A percentile compares a stretch with the other conserved stretches of the same genome.
Evolutionary conservation across 2,329 filamentous ascomycete genomes (phyloP).

Genomic region (Cryphonectria carpinicola): DNA sequence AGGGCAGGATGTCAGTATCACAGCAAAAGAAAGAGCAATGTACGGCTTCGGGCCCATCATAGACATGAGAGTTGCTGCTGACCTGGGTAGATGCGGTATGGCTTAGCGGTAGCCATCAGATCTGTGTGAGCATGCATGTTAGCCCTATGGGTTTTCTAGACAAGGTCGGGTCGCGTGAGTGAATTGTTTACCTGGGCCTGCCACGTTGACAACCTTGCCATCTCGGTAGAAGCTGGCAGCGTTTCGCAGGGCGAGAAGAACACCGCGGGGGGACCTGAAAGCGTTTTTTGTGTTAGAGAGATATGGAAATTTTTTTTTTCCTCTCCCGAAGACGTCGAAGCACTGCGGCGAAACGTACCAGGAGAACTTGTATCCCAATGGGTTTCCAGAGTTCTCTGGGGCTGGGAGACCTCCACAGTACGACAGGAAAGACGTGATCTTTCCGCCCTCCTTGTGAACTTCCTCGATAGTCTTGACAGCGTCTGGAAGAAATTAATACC

Average conservation of each 20-base stretch:
- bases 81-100: constrained; percentile 84
- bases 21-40: not conserved
- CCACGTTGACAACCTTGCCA: constrained; percentile 72
- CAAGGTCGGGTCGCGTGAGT: not conserved
- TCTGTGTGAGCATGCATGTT: constrained; percentile 50
- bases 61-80: not conserved
- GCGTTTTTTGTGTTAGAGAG: not conserved
- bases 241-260: constrained; percentile 85
- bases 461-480: constrained; percentile 86
- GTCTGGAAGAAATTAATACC: constrained; percentile 40
- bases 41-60: not conserved
- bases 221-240: constrained; percentile 81
- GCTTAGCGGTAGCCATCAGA: constrained; percentile 86
- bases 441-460: constrained; percentile 86
- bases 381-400: constrained; percentile 79
- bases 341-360: constrained; percentile 41
- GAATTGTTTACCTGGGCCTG: constrained; percentile 39
- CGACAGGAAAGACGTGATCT: constrained; percentile 78
- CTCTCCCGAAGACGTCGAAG: too few relatives aligned
- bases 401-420: constrained; percentile 83
- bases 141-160: not conserved
- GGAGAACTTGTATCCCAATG: constrained; percentile 87
- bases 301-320: too few relatives aligned
- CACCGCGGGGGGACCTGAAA: constrained; percentile 69
- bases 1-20: not conserved